phyloP scores from a whole-genome alignment of 768 basidiomycete species.

The Suillus cothurnatus region DNA sequence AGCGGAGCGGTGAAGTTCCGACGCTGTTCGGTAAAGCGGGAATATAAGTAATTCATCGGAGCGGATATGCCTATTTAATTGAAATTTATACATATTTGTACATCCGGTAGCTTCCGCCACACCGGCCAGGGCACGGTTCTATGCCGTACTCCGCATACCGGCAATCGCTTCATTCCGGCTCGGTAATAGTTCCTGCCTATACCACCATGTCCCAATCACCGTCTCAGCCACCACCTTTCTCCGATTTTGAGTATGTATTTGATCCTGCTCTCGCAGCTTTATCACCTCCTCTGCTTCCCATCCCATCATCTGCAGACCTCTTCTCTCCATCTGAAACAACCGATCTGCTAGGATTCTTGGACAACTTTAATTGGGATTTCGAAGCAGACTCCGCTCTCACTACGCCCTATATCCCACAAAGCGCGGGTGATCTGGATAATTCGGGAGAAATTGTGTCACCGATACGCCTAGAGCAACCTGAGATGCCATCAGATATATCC shows the following conservation, averaged over 20 bases:
- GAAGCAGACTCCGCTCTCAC: slow-evolving; percentile 38
- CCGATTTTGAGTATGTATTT: slow-evolving; percentile 75
- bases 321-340: slow-evolving; percentile 80
- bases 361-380: slow-evolving; percentile 75
- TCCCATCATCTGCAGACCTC: slow-evolving; percentile 75
- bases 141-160: slow-evolving; percentile 17
- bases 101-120: slow-evolving; percentile 23
- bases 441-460: slow-evolving; percentile 6
- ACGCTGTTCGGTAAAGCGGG: slow-evolving; percentile 26
- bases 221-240: slow-evolving; percentile 57
- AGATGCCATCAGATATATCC: slow-evolving; percentile 3
- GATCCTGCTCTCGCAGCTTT: slow-evolving; percentile 58
- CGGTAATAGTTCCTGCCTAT: slow-evolving; percentile 3
- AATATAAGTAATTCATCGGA: slow-evolving; percentile 32
- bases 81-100: slow-evolving; percentile 27
- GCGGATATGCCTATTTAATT: slow-evolving; percentile 26
- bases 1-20: slow-evolving; percentile 42
- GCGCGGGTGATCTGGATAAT: slow-evolving; percentile 1
- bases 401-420: slow-evolving; percentile 12
- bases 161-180: slow-evolving; percentile 23
- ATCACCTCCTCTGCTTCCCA: slow-evolving; percentile 61
- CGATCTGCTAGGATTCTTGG: slow-evolving; percentile 79
- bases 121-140: slow-evolving; percentile 1
- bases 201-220: slow-evolving; percentile 31
- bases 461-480: slow-evolving; percentile 1